These are phyloP conservation scores for Fagopyrum esculentum DNA, from an alignment of 148 eudicot genomes.

Conservation along the genomic window DNA sequence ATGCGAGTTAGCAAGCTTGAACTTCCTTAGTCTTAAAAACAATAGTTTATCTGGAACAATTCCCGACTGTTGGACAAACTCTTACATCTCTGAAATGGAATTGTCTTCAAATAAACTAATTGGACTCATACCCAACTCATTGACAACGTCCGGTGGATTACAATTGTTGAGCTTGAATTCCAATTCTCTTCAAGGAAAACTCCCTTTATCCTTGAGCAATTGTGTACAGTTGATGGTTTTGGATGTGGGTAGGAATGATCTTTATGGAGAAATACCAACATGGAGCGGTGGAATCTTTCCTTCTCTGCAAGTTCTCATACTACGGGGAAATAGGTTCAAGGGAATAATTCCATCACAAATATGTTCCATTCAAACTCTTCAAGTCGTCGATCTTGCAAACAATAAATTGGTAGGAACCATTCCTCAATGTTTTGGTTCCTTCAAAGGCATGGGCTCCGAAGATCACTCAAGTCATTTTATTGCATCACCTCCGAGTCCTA, in stretches of 20 bases:
- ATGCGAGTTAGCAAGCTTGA: background rate
- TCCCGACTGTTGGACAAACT: background rate
- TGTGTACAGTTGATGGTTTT: background rate
- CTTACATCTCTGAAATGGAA: background rate
- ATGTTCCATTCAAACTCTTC: slow-evolving; percentile 22
- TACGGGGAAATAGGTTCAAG: background rate
- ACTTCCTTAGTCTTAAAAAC: background rate
- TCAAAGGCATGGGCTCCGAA: background rate
- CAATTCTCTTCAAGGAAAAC: slow-evolving; percentile 27
- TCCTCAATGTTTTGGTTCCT: slow-evolving; percentile 6
- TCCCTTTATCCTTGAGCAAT: background rate
- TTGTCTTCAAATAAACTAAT: slow-evolving; percentile 26
- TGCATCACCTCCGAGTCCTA: too few species aligned
- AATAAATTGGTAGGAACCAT: slow-evolving; percentile 21
- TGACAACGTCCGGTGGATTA: slow-evolving; percentile 4
- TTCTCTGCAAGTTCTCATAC: slow-evolving; percentile 8
- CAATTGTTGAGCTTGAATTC: slow-evolving; percentile 15
- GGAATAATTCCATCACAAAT: slow-evolving; percentile 29
- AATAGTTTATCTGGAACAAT: slow-evolving; percentile 26
- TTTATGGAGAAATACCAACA: slow-evolving; percentile 24
- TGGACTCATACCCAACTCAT: slow-evolving; percentile 18
- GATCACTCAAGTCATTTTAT: background rate
- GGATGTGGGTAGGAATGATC: slow-evolving; percentile 34
- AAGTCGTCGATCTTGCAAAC: slow-evolving; percentile 25
- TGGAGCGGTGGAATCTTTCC: slow-evolving; percentile 5